These are phyloP conservation scores for Vigna trinervia DNA, from an alignment of 306 rosid genomes.

Conservation along the genomic window DNA sequence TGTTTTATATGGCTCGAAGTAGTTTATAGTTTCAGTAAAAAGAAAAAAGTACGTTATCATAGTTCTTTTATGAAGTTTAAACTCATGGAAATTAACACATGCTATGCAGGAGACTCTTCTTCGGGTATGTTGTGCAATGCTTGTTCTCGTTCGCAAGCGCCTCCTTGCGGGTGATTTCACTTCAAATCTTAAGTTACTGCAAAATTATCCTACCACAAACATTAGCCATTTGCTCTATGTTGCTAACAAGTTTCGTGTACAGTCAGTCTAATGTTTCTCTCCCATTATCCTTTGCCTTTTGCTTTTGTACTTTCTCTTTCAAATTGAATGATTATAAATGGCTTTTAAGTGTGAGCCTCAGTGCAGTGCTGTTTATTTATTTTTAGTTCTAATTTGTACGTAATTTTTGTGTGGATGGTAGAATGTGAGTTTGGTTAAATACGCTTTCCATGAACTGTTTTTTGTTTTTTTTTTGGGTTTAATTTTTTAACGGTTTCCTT, in stretches of 20 bases:
- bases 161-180: constrained; percentile 98
- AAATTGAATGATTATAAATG: constrained; percentile 56
- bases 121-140: constrained; percentile 96
- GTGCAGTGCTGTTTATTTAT: constrained; percentile 39
- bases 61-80: constrained; percentile 11
- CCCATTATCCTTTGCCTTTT: constrained; percentile 28
- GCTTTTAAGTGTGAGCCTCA: constrained; percentile 53
- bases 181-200: constrained; percentile 92
- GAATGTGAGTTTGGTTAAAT: constrained; percentile 6
- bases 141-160: constrained; percentile 85
- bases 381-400: neutral
- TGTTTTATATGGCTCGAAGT: constrained; percentile 4
- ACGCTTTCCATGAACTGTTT: neutral
- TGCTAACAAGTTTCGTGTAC: constrained; percentile 92
- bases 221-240: constrained; percentile 96
- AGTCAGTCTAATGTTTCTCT: constrained; percentile 54
- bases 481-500: neutral
- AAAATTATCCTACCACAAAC: constrained; percentile 86
- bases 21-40: no score
- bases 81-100: constrained; percentile 24
- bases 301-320: constrained; percentile 37
- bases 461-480: neutral
- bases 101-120: constrained; percentile 85
- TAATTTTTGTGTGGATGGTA: neutral
- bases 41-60: neutral